Evolutionary conservation across 78 protist species (phyloP).

Genomic region (slime mould (Dictyostelium discoideum)): DNA sequence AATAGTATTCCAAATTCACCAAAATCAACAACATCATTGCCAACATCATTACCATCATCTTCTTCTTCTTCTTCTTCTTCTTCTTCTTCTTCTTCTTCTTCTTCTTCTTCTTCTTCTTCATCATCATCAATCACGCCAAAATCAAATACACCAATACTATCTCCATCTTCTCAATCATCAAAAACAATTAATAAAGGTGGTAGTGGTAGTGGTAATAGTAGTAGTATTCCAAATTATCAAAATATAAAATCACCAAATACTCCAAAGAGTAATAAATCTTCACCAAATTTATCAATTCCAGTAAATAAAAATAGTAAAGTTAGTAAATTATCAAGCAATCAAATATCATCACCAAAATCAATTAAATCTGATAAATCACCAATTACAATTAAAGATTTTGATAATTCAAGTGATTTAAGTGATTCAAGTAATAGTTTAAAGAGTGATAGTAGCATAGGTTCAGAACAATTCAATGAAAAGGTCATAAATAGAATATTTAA

Average conservation of each 20-base stretch:
- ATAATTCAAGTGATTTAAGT: not conserved
- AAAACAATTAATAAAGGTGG: not conserved
- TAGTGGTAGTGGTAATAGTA: too few species aligned
- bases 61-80: not conserved
- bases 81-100: not conserved
- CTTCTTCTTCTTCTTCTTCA: not conserved
- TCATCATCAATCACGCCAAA: not conserved
- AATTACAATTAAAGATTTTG: not conserved
- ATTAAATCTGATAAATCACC: not conserved
- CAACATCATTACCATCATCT: not conserved
- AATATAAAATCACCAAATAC: not conserved
- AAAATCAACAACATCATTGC: not conserved
- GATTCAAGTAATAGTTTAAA: not conserved
- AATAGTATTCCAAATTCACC: not conserved
- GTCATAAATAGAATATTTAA: conserved; percentile 10
- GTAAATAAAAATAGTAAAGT: not conserved
- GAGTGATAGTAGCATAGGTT: not conserved
- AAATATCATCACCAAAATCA: not conserved
- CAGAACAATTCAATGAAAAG: not conserved
- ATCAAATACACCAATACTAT: not conserved
- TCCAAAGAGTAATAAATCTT: not conserved
- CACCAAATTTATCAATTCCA: not conserved
- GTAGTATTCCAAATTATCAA: not conserved
- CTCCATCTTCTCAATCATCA: not conserved
- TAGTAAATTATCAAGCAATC: not conserved